Base-by-base conservation (phyloP, 2,329 filamentous ascomycete genomes). In the Epichloe gansuensis region DNA sequence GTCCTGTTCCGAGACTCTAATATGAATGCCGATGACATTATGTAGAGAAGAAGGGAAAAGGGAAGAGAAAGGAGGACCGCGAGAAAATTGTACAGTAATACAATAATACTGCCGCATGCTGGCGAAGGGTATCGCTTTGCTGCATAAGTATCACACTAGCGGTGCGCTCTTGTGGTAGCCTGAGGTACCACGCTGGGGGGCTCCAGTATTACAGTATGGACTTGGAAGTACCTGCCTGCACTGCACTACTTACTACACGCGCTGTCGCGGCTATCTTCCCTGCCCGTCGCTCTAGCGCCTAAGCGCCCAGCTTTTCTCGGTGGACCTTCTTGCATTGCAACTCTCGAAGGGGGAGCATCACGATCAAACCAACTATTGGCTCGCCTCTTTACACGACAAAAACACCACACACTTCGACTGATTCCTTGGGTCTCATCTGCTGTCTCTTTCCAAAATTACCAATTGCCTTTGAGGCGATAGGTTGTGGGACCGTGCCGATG, bases 1-100 rank as follows among this genome's bases (percentile, higher is more conserved):
- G 70, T 81, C 86, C 82, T 87, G 82, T 82, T 86, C 86, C 90
- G 91, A 94, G 93, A 98, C 93, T 98, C 93, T 97, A 97, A 91
- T 87, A 87, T 87, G 81, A 84, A 86, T 84, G 89, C 84, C 82
- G 67, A 76, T 80, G 81, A 88, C 83, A 88, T 87, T 91, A 75
- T 71, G 70, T 68, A 71, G 75, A 72, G 71, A 68, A 68, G 68
- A 64, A 68, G 15, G 38, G 5, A 35, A 64, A 64, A 64, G 55
- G 54, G 55, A 60, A 56, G 54, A 53, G 39, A 40, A 38, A 41
- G 49, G 47, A 21, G n/a, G 7, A 36, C 31, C 31, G 13, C 40
- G 23, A 42, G 43, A 64, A 66, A 64, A 60, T 61, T 60, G 53
- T 49, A 53, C 52, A 51, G 36, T 47, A 46, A 41, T 48, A 46